Conservation (phyloP, 2,329 filamentous ascomycete species). For the Xylariaceae sp. region DNA sequence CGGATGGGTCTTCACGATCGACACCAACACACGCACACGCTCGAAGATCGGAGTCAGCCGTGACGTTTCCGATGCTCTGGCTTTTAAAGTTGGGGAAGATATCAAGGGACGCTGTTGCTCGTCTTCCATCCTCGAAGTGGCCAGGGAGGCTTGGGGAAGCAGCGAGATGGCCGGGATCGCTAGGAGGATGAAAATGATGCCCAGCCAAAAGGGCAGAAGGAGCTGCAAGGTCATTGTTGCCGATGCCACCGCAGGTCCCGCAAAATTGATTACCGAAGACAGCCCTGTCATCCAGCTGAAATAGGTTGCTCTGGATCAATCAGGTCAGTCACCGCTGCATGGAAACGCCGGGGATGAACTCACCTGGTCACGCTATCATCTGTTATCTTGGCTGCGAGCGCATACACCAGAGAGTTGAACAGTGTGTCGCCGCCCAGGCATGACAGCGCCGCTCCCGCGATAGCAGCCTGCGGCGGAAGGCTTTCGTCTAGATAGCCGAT, state of each 20-base stretch:
- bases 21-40: slow-evolving; percentile 26
- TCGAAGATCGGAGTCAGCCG: slow-evolving; percentile 18
- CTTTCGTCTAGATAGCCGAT: slow-evolving; percentile 34
- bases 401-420: slow-evolving; percentile 45
- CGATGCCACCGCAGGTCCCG: slow-evolving; percentile 43
- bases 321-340: slow-evolving; percentile 10
- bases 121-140: slow-evolving; percentile 15
- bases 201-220: slow-evolving; percentile 40
- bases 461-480: slow-evolving; percentile 35
- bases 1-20: slow-evolving; percentile 32
- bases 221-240: slow-evolving; percentile 39
- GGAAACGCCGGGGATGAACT: not conserved
- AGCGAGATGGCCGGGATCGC: slow-evolving; percentile 28
- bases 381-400: slow-evolving; percentile 39
- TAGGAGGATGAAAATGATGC: slow-evolving; percentile 31
- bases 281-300: slow-evolving; percentile 48
- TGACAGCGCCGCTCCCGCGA: slow-evolving; percentile 38
- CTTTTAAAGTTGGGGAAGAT: slow-evolving; percentile 35
- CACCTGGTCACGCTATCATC: slow-evolving; percentile 37
- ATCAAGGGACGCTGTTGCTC: slow-evolving; percentile 34
- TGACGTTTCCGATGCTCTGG: slow-evolving; percentile 21
- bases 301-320: slow-evolving; percentile 36
- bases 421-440: slow-evolving; percentile 46
- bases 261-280: slow-evolving; percentile 41
- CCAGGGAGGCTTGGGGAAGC: slow-evolving; percentile 20